phyloP scores from a whole-genome alignment of 2,329 filamentous ascomycete species.

The Aurifilum marmelostoma region DNA sequence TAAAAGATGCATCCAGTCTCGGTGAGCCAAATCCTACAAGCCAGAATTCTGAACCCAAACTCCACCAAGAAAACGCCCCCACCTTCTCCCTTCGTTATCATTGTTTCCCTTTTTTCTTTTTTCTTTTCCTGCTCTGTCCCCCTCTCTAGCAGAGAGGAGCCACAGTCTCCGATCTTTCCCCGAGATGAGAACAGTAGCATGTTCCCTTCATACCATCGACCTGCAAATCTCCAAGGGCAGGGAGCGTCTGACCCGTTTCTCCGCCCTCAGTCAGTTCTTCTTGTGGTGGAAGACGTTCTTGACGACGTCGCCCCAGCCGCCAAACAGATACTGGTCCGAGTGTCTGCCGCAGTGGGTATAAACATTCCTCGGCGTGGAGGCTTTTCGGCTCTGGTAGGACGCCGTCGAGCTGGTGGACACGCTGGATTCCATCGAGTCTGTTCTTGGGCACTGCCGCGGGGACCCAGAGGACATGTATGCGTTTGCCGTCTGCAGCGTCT shows the following conservation, averaged over 20 bases:
- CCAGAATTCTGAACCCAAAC: not conserved
- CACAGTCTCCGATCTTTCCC: not conserved
- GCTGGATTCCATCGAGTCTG: slow-evolving; percentile 20
- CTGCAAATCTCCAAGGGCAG: not conserved
- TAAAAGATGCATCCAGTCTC: slow-evolving; percentile 1
- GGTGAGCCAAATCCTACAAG: not conserved
- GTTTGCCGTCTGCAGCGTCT: slow-evolving; percentile 20
- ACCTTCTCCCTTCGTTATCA: not conserved
- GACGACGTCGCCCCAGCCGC: slow-evolving; percentile 48
- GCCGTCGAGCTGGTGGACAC: slow-evolving; percentile 15
- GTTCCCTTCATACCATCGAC: not conserved
- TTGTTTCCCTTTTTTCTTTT: not conserved
- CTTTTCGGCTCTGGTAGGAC: slow-evolving; percentile 24
- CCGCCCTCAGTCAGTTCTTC: slow-evolving; percentile 31
- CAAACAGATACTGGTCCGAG: slow-evolving; percentile 56
- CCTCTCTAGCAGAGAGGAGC: not conserved
- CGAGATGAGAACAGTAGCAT: not conserved
- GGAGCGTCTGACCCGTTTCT: not conserved
- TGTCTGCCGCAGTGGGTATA: slow-evolving; percentile 60
- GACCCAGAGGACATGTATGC: not conserved
- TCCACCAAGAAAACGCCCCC: not conserved
- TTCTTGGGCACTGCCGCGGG: slow-evolving; percentile 1
- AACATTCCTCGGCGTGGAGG: slow-evolving; percentile 42
- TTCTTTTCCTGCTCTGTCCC: not conserved
- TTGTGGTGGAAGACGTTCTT: slow-evolving; percentile 47